Evolutionary conservation across 306 rosid genomes (phyloP), one percentile per base, ranked within the genome.

Genomic region (Begonia fuchsioides): DNA sequence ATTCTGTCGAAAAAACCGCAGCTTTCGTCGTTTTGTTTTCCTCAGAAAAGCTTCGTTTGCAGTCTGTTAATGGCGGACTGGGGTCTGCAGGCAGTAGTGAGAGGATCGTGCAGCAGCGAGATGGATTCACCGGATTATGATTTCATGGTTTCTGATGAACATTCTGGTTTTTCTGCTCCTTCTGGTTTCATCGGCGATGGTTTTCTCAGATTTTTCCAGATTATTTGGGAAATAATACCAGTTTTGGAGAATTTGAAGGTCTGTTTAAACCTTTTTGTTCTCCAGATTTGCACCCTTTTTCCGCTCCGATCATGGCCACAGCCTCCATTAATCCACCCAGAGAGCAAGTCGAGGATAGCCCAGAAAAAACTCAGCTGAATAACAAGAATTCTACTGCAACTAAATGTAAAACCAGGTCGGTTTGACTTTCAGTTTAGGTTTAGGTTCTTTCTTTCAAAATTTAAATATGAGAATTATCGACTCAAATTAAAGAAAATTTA

Each of bases 41-140:
- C 19, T 50, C 38, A 44, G 10, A 13, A 13, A 48, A 19, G 6
- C 26, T 56, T 11, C 53, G n/a, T n/a, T n/a, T 54, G 62, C 69
- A 54, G 3, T 43, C 15, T 51, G 35, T 26, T 26, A 26, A 64
- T 72, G 61, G 85, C 77, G 63, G 81, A 75, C 35, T 90, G 98
- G 95, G 98, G 75, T 65, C 75, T 90, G 79, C 85, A 81, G 35
- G 85, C 95, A 38, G 66, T 87, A 47, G 90, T 82, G 15, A 72
- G 77, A 66, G 94, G 96, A 13, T 26, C 35, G 1, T 52, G 59
- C 71, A 63, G 1, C 20, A 41, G 18, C 52, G 50, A 47, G 18
- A 47, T 11, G 15, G 10, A 38, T 9, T 14, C 16, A n/a, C 9
- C 38, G 1, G 15, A 26, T 32, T 56, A 2, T 3, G 45, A 10